phyloP scores from a whole-genome alignment of 495 filamentous ascomycete species.

The Chlorociboria aeruginascens region DNA sequence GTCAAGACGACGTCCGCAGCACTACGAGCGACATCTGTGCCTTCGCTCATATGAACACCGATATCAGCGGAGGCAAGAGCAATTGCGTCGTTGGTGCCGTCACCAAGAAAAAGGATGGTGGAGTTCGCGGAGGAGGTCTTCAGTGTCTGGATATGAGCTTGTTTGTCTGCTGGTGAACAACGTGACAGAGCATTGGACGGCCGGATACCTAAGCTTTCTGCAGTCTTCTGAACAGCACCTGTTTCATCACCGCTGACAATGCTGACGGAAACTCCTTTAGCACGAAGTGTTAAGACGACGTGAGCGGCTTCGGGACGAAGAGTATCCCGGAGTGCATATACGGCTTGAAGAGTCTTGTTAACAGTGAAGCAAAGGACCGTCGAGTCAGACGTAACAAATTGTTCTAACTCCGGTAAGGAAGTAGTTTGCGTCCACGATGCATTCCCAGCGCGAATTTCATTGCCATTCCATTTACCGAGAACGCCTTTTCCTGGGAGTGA shows the following conservation, averaged over 20 bases:
- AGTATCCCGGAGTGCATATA: conserved; percentile 47
- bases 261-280: conserved; percentile 43
- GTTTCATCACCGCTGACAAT: conserved; percentile 62
- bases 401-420: conserved; percentile 19
- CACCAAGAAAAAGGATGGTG: conserved; percentile 76
- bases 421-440: conserved; percentile 51
- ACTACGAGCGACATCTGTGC: conserved; percentile 51
- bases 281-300: conserved; percentile 36
- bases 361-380: conserved; percentile 54
- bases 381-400: conserved; percentile 23
- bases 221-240: conserved; percentile 43
- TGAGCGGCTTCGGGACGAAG: conserved; percentile 43
- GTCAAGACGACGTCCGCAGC: conserved; percentile 58
- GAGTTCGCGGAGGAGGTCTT: conserved; percentile 16
- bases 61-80: conserved; percentile 61
- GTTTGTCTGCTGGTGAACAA: conserved; percentile 52
- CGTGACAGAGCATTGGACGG: conserved; percentile 31
- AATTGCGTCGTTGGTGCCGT: conserved; percentile 72
- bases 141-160: conserved; percentile 38
- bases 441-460: conserved; percentile 45
- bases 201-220: conserved; percentile 40
- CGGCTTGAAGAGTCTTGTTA: conserved; percentile 33
- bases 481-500: conserved; percentile 37
- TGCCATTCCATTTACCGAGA: conserved; percentile 26
- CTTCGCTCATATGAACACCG: conserved; percentile 53